Conservation (phyloP, 345 rosid genomes). For the Citrus australasica region DNA sequence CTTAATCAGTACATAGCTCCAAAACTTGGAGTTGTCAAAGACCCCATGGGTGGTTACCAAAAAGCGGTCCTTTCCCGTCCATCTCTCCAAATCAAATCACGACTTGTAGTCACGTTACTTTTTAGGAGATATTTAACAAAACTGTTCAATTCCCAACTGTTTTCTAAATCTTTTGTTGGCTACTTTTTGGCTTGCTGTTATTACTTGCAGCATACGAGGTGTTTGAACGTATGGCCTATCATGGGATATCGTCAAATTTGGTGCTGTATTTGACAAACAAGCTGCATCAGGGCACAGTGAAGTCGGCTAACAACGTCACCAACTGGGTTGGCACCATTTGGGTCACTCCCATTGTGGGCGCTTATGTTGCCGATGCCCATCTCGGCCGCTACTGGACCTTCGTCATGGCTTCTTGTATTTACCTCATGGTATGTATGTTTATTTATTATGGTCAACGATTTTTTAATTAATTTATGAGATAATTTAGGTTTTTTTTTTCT, state of each 20-base stretch:
- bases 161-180: neutral
- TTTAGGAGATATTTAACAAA: too few species aligned
- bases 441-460: too few species aligned
- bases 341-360: conserved; percentile 83
- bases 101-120: too few species aligned
- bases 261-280: conserved; percentile 69
- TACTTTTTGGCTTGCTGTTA: neutral
- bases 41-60: neutral
- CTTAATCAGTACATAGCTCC: neutral
- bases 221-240: conserved; percentile 88
- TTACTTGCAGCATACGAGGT: conserved; percentile 62
- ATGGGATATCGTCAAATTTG: conserved; percentile 76
- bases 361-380: conserved; percentile 83
- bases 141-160: neutral
- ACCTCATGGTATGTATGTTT: conserved; percentile 42
- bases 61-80: neutral
- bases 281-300: conserved; percentile 82
- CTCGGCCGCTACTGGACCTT: conserved; percentile 91
- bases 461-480: too few species aligned
- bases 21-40: neutral
- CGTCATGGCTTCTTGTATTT: conserved; percentile 45
- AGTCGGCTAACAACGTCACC: conserved; percentile 84
- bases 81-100: neutral
- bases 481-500: too few species aligned
- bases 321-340: conserved; percentile 89